These are phyloP conservation scores for Cadophora sp. DNA, from an alignment of 2,329 filamentous ascomycete genomes.

Conservation along the genomic window DNA sequence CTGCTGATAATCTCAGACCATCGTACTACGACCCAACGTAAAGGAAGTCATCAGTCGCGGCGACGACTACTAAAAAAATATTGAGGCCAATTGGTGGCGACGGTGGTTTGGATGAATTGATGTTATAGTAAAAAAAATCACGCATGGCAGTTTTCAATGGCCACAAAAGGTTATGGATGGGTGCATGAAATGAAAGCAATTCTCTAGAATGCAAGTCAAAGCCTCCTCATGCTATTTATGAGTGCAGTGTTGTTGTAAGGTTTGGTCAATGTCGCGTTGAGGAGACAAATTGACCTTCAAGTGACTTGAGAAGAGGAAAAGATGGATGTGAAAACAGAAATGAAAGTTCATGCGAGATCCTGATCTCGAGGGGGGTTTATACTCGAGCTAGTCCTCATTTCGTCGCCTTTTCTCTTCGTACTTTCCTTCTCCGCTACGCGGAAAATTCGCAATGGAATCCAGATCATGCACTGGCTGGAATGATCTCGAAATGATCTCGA, in stretches of 20 bases:
- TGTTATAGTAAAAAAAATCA: background rate
- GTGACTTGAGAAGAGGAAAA: no score
- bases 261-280: no score
- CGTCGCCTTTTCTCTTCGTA: background rate
- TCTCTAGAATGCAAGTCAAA: background rate
- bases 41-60: conserved; percentile 90
- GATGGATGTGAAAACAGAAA: background rate
- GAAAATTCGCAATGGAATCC: background rate
- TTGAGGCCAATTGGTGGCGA: background rate
- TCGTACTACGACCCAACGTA: conserved; percentile 77
- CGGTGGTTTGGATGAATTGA: background rate
- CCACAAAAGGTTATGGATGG: background rate
- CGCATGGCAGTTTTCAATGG: background rate
- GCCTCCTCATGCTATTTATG: no score
- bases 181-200: background rate
- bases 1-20: conserved; percentile 62
- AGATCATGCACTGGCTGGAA: background rate
- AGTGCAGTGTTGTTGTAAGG: no score
- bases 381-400: background rate
- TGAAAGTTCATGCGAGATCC: background rate
- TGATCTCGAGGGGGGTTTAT: conserved; percentile 1
- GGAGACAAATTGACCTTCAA: background rate
- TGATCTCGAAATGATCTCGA: no score
- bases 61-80: conserved; percentile 71
- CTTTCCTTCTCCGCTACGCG: background rate